Base-by-base conservation (phyloP, 768 basidiomycete genomes). In the Sutorius australiensis region DNA sequence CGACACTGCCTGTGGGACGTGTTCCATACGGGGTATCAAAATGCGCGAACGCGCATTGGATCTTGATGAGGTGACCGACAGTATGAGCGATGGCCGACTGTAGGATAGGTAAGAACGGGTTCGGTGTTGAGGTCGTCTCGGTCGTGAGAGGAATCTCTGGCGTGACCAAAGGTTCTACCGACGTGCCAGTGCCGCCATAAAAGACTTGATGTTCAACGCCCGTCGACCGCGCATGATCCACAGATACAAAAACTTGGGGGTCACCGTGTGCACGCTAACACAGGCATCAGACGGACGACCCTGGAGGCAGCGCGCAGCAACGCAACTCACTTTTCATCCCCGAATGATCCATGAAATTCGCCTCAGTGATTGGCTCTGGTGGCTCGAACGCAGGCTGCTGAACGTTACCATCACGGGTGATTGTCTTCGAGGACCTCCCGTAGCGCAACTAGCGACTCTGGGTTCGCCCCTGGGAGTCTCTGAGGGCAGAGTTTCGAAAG, bases 51-150 rank as follows among this genome's bases (percentile, higher is more conserved):
- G 72, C 32, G 0, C 70, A 68, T 34, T 73, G 70, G 16, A 67
- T 58, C 48, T 73, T 73, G 40, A 57, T 10, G 9, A 72, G 8
- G 43, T 73, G 73, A 11, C 75, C 72, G 3, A 55, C 43, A 0
- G 73, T 72, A 51, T 75, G 70, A 0, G 66, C 45, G 34, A 77
- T 62, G 10, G 69, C 61, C 4, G 67, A 66, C 46, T 77, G 70
- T 37, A 78, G 59, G 56, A 77, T 64, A 0, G 69, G 63, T 6
- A 75, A 50, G 71, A 77, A 78, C 0, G 67, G 60, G 46, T 78
- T 78, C 3, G 73, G 70, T 2, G n/a, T 50, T 2, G 57, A 53
- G 0, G 49, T 55, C 28, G 50, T 59, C 30, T 57, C 62, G 3
- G 56, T 59, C 8, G 52, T 57, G 24, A 42, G 8, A 0, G 64